phyloP scores from a whole-genome alignment of 2,329 filamentous ascomycete species.

The Pestalotiopsis fici region DNA sequence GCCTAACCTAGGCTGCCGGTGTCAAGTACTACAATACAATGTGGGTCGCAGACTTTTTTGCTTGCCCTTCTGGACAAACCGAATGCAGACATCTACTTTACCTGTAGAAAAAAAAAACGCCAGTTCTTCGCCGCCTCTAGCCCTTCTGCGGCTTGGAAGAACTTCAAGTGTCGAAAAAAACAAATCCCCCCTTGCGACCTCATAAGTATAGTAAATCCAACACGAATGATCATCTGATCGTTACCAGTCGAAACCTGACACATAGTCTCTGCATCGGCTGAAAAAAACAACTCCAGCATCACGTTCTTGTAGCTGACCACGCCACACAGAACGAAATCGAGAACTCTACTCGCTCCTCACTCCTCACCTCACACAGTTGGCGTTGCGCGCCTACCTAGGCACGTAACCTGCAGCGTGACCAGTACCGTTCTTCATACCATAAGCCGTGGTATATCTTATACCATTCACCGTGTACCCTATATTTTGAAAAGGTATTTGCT shows the following conservation, averaged over 20 bases:
- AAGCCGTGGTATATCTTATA: background rate
- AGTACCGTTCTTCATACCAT: background rate
- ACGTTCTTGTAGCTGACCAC: too few relatives aligned
- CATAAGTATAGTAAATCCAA: background rate
- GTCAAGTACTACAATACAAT: background rate
- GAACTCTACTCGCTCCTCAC: too few relatives aligned
- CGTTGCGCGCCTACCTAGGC: too few relatives aligned
- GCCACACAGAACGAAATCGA: too few relatives aligned
- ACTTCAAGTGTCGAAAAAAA: background rate
- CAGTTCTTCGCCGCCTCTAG: background rate
- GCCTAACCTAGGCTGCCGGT: background rate
- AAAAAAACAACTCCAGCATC: too few relatives aligned
- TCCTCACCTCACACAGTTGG: too few relatives aligned
- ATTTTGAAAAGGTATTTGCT: background rate
- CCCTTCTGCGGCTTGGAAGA: background rate
- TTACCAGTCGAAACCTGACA: background rate
- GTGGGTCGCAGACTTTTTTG: background rate
- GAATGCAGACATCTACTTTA: background rate
- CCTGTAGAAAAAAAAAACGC: slow-evolving; percentile 5
- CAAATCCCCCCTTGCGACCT: background rate
- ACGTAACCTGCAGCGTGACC: background rate
- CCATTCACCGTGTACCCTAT: background rate
- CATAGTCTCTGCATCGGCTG: background rate
- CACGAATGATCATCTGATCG: background rate
- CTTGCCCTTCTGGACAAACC: background rate